Evolutionary conservation across 1,284 basidiomycete genomes (phyloP).

Genomic region (Termitomyces sp.): DNA sequence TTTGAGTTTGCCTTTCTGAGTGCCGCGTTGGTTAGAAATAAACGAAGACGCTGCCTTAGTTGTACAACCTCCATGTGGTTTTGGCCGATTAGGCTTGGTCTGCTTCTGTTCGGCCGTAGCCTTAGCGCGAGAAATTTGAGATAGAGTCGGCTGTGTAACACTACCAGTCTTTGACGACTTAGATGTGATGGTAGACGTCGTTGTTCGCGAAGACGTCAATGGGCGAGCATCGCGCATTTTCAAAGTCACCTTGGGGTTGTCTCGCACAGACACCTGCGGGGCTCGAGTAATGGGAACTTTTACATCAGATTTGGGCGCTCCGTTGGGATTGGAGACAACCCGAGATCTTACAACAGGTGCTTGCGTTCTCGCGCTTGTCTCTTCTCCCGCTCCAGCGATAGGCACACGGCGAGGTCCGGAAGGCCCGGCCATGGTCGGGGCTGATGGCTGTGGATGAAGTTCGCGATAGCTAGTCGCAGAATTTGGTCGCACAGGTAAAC

Average conservation of each 20-base stretch:
- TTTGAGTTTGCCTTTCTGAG: slow-evolving; percentile 2
- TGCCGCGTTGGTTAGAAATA: background rate
- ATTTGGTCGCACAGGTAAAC: slow-evolving; percentile 7
- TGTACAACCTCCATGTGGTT: slow-evolving; percentile 32
- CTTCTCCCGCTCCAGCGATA: slow-evolving; percentile 16
- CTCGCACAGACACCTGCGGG: background rate
- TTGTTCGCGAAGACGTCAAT: slow-evolving; percentile 3
- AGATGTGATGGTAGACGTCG: slow-evolving; percentile 3
- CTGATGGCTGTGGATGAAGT: slow-evolving; percentile 11
- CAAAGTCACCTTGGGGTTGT: slow-evolving; percentile 2
- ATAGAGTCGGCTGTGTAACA: slow-evolving; percentile 20
- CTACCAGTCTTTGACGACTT: slow-evolving; percentile 9
- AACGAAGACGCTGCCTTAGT: background rate
- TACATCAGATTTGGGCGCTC: background rate
- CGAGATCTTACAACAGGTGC: slow-evolving; percentile 3
- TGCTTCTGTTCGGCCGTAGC: slow-evolving; percentile 7
- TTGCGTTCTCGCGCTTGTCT: slow-evolving; percentile 7
- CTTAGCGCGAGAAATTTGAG: slow-evolving; percentile 19
- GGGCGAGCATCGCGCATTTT: background rate
- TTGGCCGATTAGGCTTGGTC: slow-evolving; percentile 16
- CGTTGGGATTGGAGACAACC: slow-evolving; percentile 2
- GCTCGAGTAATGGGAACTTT: background rate
- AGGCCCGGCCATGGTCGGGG: slow-evolving; percentile 1
- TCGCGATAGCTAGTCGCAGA: slow-evolving; percentile 7
- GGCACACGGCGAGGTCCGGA: slow-evolving; percentile 27